These are phyloP conservation scores for Delonix regia DNA, from an alignment of 306 rosid species.

Conservation along the genomic window DNA sequence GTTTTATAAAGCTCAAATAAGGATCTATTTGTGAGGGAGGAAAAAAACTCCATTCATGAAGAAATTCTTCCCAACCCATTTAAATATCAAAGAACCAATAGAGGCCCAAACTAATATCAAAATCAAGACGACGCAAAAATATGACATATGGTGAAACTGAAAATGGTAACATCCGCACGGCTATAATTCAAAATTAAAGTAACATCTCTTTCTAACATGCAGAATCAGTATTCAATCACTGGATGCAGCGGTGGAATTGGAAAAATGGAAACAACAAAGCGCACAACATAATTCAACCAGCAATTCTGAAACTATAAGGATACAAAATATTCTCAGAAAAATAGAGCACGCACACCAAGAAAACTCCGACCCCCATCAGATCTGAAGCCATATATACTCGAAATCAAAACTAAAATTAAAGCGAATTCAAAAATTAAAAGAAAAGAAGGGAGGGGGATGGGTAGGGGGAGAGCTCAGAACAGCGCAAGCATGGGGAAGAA, in stretches of 20 bases:
- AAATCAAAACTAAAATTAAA: too few relatives aligned
- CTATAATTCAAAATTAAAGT: too few relatives aligned
- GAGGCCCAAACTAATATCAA: background rate
- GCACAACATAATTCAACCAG: background rate
- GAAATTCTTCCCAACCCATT: background rate
- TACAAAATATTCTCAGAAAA: background rate
- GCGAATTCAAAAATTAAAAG: too few relatives aligned
- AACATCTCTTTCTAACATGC: too few relatives aligned
- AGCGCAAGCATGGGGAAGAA: conserved; percentile 29
- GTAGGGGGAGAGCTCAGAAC: background rate
- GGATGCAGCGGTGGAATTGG: too few relatives aligned
- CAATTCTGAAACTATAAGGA: background rate
- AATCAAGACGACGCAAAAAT: too few relatives aligned
- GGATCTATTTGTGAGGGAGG: too few relatives aligned
- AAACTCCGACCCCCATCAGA: background rate
- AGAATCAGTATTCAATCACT: too few relatives aligned
- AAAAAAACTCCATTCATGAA: background rate
- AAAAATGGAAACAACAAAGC: background rate
- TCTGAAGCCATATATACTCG: background rate
- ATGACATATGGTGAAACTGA: background rate
- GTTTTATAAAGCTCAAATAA: too few relatives aligned
- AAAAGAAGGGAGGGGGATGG: too few relatives aligned
- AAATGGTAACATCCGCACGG: background rate
- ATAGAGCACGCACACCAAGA: background rate
- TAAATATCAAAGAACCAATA: background rate